Base-by-base conservation (phyloP, 1,284 basidiomycete species). In the Amylostereum areolatum region DNA sequence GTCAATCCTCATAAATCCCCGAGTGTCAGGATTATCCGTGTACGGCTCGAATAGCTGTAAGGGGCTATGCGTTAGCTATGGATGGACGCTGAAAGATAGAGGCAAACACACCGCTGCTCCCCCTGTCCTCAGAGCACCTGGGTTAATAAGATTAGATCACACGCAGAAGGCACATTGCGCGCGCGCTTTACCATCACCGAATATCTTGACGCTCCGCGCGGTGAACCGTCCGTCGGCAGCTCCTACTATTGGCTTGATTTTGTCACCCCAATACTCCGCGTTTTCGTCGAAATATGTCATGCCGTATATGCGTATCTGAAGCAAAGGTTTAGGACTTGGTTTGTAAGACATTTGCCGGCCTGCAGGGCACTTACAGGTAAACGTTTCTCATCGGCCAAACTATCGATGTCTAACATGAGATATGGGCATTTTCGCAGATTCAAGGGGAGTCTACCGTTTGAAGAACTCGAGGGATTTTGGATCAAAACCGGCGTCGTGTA, bases 51-150 rank as follows among this genome's bases (percentile, higher is more conserved):
- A 78, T 4, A 88, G 66, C 85, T 87, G 55, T 33, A 46, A 41
- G 39, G 10, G 39, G 34, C 31, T 32, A 42, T 12, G 31, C 34
- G 31, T 52, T 28, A 56, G 48, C 30, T 34, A 33, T 27, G 28
- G 39, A 48, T 30, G 4, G n/a, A 37, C 46, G 46, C 4, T 5
- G 41, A 12, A 6, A 37, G 36, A 10, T 31, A 48, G 43, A 46
- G 37, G 28, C 40, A 43, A 48, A 56, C 80, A 67, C 70, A 96
- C 85, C 39, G 93, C 92, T 30, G 92, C 90, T 28, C 92, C 92
- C 59, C 92, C 89, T 10, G 87, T 88, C 30, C 93, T 81, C n/a
- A 97, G 70, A 31, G 93, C 94, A 53, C 90, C 89, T 84, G 64
- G 49, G n/a, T 32, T 49, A 43, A 29, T 39, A 53, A 28, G 32